These are phyloP conservation scores for Phyllosticta capitalensis DNA, from an alignment of 2,329 filamentous ascomycete species.

Conservation along the genomic window DNA sequence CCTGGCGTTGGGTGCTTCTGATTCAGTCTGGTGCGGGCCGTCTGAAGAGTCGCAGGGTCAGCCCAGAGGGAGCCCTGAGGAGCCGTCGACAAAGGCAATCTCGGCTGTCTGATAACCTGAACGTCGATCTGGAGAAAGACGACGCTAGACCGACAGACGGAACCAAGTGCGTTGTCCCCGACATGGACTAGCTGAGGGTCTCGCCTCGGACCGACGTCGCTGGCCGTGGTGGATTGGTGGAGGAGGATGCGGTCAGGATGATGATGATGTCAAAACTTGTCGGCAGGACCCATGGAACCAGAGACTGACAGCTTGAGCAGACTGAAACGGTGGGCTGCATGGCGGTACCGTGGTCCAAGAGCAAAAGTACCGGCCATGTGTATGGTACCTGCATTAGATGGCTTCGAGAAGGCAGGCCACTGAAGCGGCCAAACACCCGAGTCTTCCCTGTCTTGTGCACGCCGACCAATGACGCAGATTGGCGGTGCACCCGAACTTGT, in stretches of 20 bases:
- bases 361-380: background rate
- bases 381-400: conserved; percentile 28
- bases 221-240: no score
- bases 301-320: background rate
- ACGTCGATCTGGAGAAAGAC: conserved; percentile 20
- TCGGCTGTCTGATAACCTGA: conserved; percentile 22
- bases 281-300: background rate
- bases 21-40: conserved; percentile 18
- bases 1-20: conserved; percentile 8
- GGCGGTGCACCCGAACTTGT: conserved; percentile 12
- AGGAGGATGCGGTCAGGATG: background rate
- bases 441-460: no score
- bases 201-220: conserved; percentile 9
- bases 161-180: conserved; percentile 29
- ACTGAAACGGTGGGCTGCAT: conserved; percentile 7
- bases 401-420: conserved; percentile 7
- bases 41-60: conserved; percentile 13
- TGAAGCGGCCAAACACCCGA: background rate
- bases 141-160: conserved; percentile 21
- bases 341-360: background rate
- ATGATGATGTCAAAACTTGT: no score
- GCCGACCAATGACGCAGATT: conserved; percentile 12
- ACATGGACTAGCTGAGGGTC: conserved; percentile 18
- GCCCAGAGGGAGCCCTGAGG: conserved; percentile 15
- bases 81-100: conserved; percentile 22